A percentile compares a stretch with the other conserved stretches of the same genome.
Conservation (phyloP, 345 rosid genomes). For the Citrus unshiu region DNA sequence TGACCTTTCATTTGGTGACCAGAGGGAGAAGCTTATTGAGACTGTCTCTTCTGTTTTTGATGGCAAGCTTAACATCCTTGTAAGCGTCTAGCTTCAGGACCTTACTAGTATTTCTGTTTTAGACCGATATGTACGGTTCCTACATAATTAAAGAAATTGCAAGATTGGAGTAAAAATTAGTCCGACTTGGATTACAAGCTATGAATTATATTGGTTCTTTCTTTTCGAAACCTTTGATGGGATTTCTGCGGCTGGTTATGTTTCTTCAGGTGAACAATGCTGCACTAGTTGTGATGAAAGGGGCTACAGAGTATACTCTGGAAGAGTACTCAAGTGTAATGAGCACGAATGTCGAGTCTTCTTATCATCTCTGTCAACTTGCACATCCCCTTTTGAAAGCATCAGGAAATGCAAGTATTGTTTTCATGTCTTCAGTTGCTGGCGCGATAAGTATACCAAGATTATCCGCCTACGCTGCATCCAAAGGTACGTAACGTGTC, state of each 20-base stretch:
- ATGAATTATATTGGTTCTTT: neutral
- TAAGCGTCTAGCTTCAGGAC: constrained; percentile 18
- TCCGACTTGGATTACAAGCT: neutral
- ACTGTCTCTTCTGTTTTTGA: constrained; percentile 41
- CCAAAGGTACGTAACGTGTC: constrained; percentile 28
- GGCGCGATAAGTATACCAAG: constrained; percentile 18
- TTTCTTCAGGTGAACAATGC: constrained; percentile 38
- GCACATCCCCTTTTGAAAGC: constrained; percentile 51
- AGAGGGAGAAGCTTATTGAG: constrained; percentile 42
- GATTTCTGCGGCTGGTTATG: neutral
- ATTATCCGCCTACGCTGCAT: constrained; percentile 28
- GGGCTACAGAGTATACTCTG: constrained; percentile 2
- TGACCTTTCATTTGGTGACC: constrained; percentile 37
- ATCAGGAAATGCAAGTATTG: constrained; percentile 48
- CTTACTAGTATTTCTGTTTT: neutral
- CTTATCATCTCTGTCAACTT: constrained; percentile 54
- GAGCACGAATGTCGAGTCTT: constrained; percentile 49
- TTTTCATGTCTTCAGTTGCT: constrained; percentile 47
- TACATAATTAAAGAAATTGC: neutral
- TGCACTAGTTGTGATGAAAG: constrained; percentile 1
- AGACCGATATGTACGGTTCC: neutral
- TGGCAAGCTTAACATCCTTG: constrained; percentile 65
- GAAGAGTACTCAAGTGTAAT: constrained; percentile 41
- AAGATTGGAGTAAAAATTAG: neutral
- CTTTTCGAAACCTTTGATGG: neutral